A percentile compares a stretch with the other conserved stretches of the same genome.
phyloP scores from a whole-genome alignment of 345 rosid species.

The Gossypium stocksii region DNA sequence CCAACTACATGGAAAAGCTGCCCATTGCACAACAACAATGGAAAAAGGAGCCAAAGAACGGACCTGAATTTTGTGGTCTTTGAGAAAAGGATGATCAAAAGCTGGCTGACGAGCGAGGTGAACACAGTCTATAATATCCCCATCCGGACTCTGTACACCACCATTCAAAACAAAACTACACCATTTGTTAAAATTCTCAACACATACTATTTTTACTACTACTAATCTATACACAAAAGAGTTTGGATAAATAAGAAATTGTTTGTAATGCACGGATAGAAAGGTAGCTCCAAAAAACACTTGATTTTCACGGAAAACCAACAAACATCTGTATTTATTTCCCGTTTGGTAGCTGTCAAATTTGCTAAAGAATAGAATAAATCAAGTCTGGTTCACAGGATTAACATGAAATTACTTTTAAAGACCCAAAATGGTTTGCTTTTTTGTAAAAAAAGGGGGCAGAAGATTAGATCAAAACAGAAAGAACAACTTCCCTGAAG shows the following conservation, averaged over 20 bases:
- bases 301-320: slow-evolving; percentile 14
- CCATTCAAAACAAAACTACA: slow-evolving; percentile 13
- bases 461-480: neutral
- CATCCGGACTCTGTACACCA: slow-evolving; percentile 62
- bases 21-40: neutral
- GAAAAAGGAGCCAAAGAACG: neutral
- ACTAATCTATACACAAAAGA: neutral
- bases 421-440: neutral
- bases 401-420: neutral
- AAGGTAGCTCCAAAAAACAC: slow-evolving; percentile 14
- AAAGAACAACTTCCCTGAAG: slow-evolving; percentile 13
- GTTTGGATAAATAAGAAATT: neutral
- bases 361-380: neutral
- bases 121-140: slow-evolving; percentile 83
- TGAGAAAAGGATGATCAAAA: slow-evolving; percentile 91
- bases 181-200: neutral
- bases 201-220: neutral
- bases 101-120: slow-evolving; percentile 85
- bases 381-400: neutral
- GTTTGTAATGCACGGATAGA: slow-evolving; percentile 3
- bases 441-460: neutral
- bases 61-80: slow-evolving; percentile 97
- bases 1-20: neutral
- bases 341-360: slow-evolving; percentile 8
- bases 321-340: slow-evolving; percentile 22